Base-by-base conservation (phyloP, 2,329 filamentous ascomycete species). In the Aspergillus thermomutatus region DNA sequence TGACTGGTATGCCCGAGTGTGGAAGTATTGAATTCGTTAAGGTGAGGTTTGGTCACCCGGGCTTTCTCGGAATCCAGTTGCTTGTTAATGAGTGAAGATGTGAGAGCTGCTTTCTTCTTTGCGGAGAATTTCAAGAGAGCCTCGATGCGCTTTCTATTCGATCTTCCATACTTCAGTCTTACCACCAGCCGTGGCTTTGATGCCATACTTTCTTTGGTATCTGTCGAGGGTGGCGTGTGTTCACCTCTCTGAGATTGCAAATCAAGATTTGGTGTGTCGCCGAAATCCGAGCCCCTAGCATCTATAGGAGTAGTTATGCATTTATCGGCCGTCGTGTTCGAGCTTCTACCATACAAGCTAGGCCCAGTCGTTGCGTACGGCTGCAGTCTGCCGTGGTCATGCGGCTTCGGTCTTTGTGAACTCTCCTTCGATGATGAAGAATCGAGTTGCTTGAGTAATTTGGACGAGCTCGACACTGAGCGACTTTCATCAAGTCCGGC, bases 161-260 rank as follows among this genome's bases (percentile, higher is more conserved):
- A 67, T 63, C 78, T 82, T 17, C 80, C 79, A 63, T 82, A 83
- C 57, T 77, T 82, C 43, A 84, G 66, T 59, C 74, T 81, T 26
- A 82, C 77, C 47, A 82, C 69, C 37, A 80, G 70, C 54, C 66
- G 71, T 40, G 57, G 54, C 59, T 66, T 72, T 19, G 54, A 28
- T 11, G 54, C 51, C 19, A n/a, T 28, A 48, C 37, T 41, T 27
- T 58, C 49, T 59, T 57, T 62, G 37, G 56, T 14, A 34, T 50
- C 34, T 11, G 53, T 51, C 10, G 52, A 28, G n/a, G 52, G 52
- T 45, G 48, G 21, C 8, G 47, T 25, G n/a, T 41, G 54, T 26
- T 59, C 49, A 46, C 34, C 47, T 47, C 19, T 34, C 34, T 56
- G 60, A 46, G 26, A 40, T 23, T 25, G 45, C 21, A 52, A 25